Evolutionary conservation across 1,284 basidiomycete genomes (phyloP).

Genomic region (Trichosporon faecale): DNA sequence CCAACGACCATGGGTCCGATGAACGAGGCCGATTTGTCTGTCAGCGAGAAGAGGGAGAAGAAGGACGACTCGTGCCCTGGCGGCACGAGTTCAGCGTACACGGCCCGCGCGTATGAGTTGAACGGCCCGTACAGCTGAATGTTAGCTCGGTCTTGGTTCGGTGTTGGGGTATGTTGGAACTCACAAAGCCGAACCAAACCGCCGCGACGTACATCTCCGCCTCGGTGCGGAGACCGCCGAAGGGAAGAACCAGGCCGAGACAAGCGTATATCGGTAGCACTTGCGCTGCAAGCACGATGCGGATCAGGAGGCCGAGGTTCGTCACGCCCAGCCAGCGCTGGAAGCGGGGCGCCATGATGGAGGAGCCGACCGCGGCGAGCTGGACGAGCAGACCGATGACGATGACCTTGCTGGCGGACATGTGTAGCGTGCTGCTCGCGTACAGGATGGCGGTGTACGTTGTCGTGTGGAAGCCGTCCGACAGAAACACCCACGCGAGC

Average conservation of each 20-base stretch:
- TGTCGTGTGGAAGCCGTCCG: slow-evolving; percentile 59
- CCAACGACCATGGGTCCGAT: slow-evolving; percentile 83
- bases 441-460: slow-evolving; percentile 49
- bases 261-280: slow-evolving; percentile 77
- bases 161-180: slow-evolving; percentile 13
- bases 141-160: slow-evolving; percentile 66
- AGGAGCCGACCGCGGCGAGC: slow-evolving; percentile 47
- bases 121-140: slow-evolving; percentile 50
- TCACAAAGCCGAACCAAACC: slow-evolving; percentile 67
- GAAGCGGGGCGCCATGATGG: slow-evolving; percentile 41
- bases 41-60: slow-evolving; percentile 83
- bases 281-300: slow-evolving; percentile 65
- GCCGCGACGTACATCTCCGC: slow-evolving; percentile 81
- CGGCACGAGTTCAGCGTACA: slow-evolving; percentile 51
- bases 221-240: slow-evolving; percentile 67
- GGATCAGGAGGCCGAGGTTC: slow-evolving; percentile 65
- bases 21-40: slow-evolving; percentile 77
- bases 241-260: slow-evolving; percentile 66
- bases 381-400: slow-evolving; percentile 52
- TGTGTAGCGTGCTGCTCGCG: slow-evolving; percentile 47
- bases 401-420: slow-evolving; percentile 53
- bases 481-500: slow-evolving; percentile 84
- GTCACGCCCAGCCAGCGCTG: slow-evolving; percentile 58
- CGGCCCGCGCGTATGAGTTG: slow-evolving; percentile 48
- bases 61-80: slow-evolving; percentile 51